A percentile compares a stretch with the other conserved stretches of the same genome.
These are phyloP conservation scores for Mucor mucedo DNA, from an alignment of 371 early-diverging fungal genomes.

Conservation along the genomic window DNA sequence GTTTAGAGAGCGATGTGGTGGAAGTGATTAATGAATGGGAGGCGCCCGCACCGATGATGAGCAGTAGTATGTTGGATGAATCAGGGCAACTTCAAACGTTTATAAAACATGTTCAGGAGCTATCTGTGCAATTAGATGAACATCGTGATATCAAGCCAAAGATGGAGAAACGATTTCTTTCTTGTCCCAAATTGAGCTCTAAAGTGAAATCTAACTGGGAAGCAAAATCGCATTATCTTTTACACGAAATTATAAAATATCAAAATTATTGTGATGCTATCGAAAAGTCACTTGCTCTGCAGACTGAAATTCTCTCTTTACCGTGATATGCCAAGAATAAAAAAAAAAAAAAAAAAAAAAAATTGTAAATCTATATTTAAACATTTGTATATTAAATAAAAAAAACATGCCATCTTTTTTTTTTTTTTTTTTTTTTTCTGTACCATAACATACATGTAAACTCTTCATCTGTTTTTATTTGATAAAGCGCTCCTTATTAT, in stretches of 20 bases:
- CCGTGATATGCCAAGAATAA: background rate
- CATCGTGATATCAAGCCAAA: slow-evolving; percentile 52
- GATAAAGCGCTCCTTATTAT: slow-evolving; percentile 1
- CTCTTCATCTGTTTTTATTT: background rate
- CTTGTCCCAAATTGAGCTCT: slow-evolving; percentile 33
- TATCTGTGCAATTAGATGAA: slow-evolving; percentile 43
- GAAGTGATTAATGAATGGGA: slow-evolving; percentile 41
- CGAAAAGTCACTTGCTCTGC: slow-evolving; percentile 64
- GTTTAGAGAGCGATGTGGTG: slow-evolving; percentile 28
- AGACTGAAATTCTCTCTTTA: slow-evolving; percentile 20
- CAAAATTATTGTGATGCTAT: slow-evolving; percentile 83
- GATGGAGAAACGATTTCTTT: slow-evolving; percentile 49
- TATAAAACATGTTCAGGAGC: slow-evolving; percentile 34
- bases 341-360: background rate
- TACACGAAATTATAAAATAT: slow-evolving; percentile 89
- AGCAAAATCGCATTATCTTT: slow-evolving; percentile 80
- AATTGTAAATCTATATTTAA: background rate
- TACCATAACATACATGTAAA: background rate
- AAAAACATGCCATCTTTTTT: background rate
- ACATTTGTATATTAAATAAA: background rate
- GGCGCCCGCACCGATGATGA: slow-evolving; percentile 41
- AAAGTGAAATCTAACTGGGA: slow-evolving; percentile 88
- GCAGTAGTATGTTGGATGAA: slow-evolving; percentile 43
- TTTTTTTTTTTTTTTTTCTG: slow-evolving; percentile 2
- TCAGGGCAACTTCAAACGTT: slow-evolving; percentile 38